Evolutionary conservation across 257 asterid species (phyloP).

Genomic region (Nicotiana noctiflora): DNA sequence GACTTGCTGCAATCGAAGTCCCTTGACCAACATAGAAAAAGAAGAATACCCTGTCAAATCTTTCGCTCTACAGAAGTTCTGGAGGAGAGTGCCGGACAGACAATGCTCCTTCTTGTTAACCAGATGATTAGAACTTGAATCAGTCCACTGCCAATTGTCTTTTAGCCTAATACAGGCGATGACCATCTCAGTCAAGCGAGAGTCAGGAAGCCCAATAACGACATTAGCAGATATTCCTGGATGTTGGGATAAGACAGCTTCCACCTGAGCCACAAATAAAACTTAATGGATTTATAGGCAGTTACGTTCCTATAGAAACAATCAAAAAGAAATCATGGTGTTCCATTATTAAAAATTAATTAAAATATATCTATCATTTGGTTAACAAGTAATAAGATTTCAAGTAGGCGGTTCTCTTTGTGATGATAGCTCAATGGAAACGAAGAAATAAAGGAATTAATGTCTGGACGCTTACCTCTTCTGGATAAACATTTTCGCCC

Average conservation of each 20-base stretch:
- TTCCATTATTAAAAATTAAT: background rate
- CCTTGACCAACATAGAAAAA: background rate
- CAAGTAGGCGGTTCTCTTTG: background rate
- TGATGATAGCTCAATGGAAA: background rate
- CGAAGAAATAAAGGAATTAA: background rate
- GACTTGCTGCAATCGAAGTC: background rate
- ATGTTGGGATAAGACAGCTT: slow-evolving; percentile 59
- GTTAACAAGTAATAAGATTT: background rate
- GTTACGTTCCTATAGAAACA: background rate
- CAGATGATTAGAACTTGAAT: slow-evolving; percentile 23
- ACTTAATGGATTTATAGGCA: background rate
- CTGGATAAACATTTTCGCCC: slow-evolving; percentile 86
- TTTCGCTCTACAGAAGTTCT: slow-evolving; percentile 51
- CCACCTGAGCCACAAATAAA: slow-evolving; percentile 48
- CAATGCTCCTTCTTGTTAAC: slow-evolving; percentile 15
- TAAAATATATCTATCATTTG: background rate
- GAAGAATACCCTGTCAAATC: slow-evolving; percentile 55
- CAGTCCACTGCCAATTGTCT: slow-evolving; percentile 66
- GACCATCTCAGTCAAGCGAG: slow-evolving; percentile 67
- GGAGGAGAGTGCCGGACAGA: slow-evolving; percentile 52
- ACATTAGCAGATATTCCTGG: slow-evolving; percentile 52
- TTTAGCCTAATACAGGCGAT: slow-evolving; percentile 53
- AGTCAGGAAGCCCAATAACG: slow-evolving; percentile 67
- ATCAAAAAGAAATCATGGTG: background rate
- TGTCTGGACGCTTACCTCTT: slow-evolving; percentile 45